Evolutionary conservation across 1,139 yeast genomes (phyloP), one percentile per base, ranked within the genome.

Genomic region (Debaryomyces coudertii): DNA sequence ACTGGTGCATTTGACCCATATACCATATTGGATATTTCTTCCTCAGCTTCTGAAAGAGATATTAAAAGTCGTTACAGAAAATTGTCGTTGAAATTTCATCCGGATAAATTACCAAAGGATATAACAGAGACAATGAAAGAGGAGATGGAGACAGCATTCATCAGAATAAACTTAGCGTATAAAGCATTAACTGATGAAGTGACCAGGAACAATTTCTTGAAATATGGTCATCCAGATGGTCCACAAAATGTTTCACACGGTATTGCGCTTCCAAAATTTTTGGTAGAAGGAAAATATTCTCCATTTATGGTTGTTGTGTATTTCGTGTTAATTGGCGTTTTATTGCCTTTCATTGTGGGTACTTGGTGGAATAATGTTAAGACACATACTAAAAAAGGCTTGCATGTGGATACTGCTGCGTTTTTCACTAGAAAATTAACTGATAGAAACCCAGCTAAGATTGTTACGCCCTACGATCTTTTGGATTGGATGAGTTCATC

Each of bases 211-310:
- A 95, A 95, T 65, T 92, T 80, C 63, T 72, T 86, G 60, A 85
- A 82, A 58, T 93, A 85, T 61, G 99, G 99, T 39, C 96, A 95
- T 63, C 99, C 99, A 5, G 99, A 95, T 69, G 99, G 99, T 34
- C 97, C 96, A 42, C 97, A 90, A 65, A 89, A 89, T 40, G 77
- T 87, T n/a, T 73, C 86, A n/a, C 97, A 90, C 63, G 99, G 99
- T 47, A 90, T 95, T 66, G 99, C 98, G 0, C 71, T 95, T 55
- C 99, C 99, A 34, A 85, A 87, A 63, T 90, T 90, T 68, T 76
- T 95, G 56, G 90, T 95, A 36, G 97, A 90, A 55, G 93, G 96
- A 28, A 77, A 82, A 49, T 86, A 87, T 36, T 85, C 95, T 5
- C 81, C 86, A 2, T 58, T 87, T 36, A 76, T 88, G 55, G 80